Evolutionary conservation across 352 stramenopile genomes (phyloP).

Genomic region (Phytophthora lateralis): DNA sequence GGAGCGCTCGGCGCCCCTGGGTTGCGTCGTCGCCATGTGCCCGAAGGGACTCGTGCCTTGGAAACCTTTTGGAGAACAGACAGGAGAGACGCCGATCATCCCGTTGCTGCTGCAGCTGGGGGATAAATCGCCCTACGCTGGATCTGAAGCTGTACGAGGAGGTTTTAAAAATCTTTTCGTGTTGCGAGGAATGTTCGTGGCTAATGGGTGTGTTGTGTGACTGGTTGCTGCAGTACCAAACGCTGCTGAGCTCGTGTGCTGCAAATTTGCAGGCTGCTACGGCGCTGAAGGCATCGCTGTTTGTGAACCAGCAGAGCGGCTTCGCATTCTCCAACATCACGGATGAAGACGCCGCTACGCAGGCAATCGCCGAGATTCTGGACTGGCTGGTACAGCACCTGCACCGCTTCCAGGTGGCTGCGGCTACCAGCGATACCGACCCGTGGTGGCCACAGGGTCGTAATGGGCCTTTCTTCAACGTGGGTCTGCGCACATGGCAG

Average conservation of each 20-base stretch:
- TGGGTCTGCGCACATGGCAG: slow-evolving; percentile 81
- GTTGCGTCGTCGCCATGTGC: slow-evolving; percentile 77
- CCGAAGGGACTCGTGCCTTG: slow-evolving; percentile 57
- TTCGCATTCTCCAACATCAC: slow-evolving; percentile 91
- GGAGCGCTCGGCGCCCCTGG: slow-evolving; percentile 42
- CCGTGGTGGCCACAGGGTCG: slow-evolving; percentile 88
- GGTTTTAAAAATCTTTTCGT: neutral
- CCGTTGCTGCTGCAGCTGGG: slow-evolving; percentile 74
- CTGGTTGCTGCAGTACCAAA: slow-evolving; percentile 53
- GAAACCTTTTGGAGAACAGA: slow-evolving; percentile 22
- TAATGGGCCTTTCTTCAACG: slow-evolving; percentile 88
- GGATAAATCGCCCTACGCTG: slow-evolving; percentile 64
- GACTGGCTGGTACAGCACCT: slow-evolving; percentile 87
- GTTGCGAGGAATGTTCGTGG: neutral
- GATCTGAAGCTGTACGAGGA: slow-evolving; percentile 64
- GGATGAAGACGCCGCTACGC: slow-evolving; percentile 88
- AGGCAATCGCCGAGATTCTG: slow-evolving; percentile 84
- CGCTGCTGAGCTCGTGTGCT: slow-evolving; percentile 45
- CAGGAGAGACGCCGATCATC: slow-evolving; percentile 32
- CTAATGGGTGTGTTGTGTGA: slow-evolving; percentile 8
- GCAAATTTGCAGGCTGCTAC: slow-evolving; percentile 19
- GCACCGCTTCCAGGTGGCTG: slow-evolving; percentile 79
- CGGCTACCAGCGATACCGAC: slow-evolving; percentile 79
- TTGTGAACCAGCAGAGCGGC: slow-evolving; percentile 73
- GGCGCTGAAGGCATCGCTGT: slow-evolving; percentile 53